Conservation (phyloP, 306 rosid genomes). For the Rosa lucieae region DNA sequence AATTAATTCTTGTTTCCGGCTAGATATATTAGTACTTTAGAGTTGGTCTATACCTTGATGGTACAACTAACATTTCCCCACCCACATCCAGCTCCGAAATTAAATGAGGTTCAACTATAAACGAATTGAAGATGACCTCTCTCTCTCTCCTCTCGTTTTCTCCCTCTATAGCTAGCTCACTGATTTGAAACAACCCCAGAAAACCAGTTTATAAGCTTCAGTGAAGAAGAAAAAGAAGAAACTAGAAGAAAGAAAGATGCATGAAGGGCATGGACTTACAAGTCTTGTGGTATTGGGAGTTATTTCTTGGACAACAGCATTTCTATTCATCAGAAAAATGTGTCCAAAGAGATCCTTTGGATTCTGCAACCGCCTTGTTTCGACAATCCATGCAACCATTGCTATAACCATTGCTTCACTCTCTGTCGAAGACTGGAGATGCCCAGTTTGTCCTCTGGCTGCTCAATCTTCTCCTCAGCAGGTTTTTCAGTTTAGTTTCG, state of each 20-base stretch:
- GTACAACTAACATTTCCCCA: not conserved
- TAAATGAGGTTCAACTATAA: slow-evolving; percentile 19
- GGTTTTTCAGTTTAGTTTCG: slow-evolving; percentile 31
- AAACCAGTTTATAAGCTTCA: slow-evolving; percentile 5
- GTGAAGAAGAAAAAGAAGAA: not conserved
- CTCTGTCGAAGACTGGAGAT: slow-evolving; percentile 66
- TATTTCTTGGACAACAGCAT: slow-evolving; percentile 64
- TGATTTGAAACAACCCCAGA: not conserved
- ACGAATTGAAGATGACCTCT: too few species aligned
- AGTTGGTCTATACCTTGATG: not conserved
- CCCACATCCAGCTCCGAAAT: slow-evolving; percentile 1
- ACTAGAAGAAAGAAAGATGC: slow-evolving; percentile 28
- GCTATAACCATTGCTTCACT: slow-evolving; percentile 67
- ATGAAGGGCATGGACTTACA: slow-evolving; percentile 28
- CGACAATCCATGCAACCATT: slow-evolving; percentile 61
- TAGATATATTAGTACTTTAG: not conserved
- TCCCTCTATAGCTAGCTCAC: not conserved
- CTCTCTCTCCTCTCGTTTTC: not conserved
- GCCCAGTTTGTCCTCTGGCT: slow-evolving; percentile 68
- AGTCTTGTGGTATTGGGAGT: slow-evolving; percentile 52
- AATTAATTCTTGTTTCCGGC: not conserved
- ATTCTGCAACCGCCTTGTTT: slow-evolving; percentile 66
- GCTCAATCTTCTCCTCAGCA: slow-evolving; percentile 54
- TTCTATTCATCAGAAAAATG: slow-evolving; percentile 43
- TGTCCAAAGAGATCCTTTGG: slow-evolving; percentile 54